Conservation (phyloP, 164 flowering plant genomes). For the Dillenia suffruticosa region DNA sequence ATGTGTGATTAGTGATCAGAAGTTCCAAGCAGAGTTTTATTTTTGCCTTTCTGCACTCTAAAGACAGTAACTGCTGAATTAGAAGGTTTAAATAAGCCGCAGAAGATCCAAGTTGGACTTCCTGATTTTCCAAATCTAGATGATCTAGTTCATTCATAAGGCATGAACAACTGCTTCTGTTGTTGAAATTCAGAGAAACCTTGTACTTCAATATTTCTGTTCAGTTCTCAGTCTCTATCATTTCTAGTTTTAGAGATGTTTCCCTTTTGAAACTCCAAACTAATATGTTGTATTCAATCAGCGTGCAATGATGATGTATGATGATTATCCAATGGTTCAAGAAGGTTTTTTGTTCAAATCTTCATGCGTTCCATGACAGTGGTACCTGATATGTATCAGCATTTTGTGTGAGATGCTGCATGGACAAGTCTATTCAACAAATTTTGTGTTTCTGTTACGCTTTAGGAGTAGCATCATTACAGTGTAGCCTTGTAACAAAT, state of each 20-base stretch:
- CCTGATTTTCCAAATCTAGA: conserved; percentile 17
- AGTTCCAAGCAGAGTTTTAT: conserved; percentile 27
- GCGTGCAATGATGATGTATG: conserved; percentile 41
- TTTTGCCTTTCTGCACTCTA: conserved; percentile 21
- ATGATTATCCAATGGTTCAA: conserved; percentile 21
- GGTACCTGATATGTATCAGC: conserved; percentile 11
- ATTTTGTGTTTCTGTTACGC: too few relatives aligned
- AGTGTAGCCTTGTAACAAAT: too few relatives aligned
- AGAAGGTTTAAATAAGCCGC: conserved; percentile 28
- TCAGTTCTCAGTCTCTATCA: background rate
- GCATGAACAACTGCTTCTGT: too few relatives aligned
- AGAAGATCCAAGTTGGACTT: conserved; percentile 19
- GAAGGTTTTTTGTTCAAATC: conserved; percentile 16
- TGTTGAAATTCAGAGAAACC: too few relatives aligned
- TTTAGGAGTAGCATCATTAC: too few relatives aligned
- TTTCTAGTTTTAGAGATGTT: background rate
- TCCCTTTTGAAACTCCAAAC: conserved; percentile 7
- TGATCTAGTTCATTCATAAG: conserved; percentile 3
- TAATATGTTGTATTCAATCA: conserved; percentile 27
- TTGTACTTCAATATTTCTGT: background rate
- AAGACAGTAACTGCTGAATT: conserved; percentile 23
- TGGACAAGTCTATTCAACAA: background rate
- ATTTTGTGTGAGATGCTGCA: conserved; percentile 4
- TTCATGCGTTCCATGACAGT: conserved; percentile 14
- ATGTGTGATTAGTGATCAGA: conserved; percentile 48